Conservation (phyloP, 192 early-diverging fungal species). For the Coemansia sp. region DNA sequence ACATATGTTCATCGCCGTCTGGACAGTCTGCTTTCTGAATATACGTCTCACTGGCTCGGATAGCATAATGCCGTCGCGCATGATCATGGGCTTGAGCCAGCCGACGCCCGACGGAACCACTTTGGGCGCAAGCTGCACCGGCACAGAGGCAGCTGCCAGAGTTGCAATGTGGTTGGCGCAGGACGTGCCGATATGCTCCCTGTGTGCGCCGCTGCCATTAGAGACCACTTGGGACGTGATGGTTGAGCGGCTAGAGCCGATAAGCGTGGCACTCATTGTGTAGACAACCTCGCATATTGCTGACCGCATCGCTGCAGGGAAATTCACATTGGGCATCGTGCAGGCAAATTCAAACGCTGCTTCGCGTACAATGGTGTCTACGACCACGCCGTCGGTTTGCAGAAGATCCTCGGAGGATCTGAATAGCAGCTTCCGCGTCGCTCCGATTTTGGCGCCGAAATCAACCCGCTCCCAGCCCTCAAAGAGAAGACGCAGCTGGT, state of each 20-base stretch:
- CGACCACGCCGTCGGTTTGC: conserved; percentile 21
- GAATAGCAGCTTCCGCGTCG: conserved; percentile 35
- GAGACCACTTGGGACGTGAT: neutral
- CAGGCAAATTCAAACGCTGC: conserved; percentile 37
- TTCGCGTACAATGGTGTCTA: conserved; percentile 26
- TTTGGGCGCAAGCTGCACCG: conserved; percentile 39
- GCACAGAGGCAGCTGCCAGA: conserved; percentile 26
- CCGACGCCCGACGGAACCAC: conserved; percentile 50
- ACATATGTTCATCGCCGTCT: conserved; percentile 51
- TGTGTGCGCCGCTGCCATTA: conserved; percentile 3
- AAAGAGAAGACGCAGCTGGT: conserved; percentile 41
- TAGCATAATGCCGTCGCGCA: conserved; percentile 50
- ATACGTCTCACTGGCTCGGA: conserved; percentile 29
- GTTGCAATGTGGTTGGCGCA: conserved; percentile 31
- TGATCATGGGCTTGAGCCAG: conserved; percentile 52
- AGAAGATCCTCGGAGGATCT: conserved; percentile 33
- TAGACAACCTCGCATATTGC: conserved; percentile 48
- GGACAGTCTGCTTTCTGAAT: conserved; percentile 38
- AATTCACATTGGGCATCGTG: conserved; percentile 53
- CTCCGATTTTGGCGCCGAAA: conserved; percentile 39
- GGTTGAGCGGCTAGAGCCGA: conserved; percentile 13
- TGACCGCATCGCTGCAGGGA: conserved; percentile 48
- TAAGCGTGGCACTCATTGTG: conserved; percentile 29
- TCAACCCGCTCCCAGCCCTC: conserved; percentile 53
- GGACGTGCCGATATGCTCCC: neutral